Conservation (phyloP, 2,329 filamentous ascomycete species). For the Paradendryphiella salina region DNA sequence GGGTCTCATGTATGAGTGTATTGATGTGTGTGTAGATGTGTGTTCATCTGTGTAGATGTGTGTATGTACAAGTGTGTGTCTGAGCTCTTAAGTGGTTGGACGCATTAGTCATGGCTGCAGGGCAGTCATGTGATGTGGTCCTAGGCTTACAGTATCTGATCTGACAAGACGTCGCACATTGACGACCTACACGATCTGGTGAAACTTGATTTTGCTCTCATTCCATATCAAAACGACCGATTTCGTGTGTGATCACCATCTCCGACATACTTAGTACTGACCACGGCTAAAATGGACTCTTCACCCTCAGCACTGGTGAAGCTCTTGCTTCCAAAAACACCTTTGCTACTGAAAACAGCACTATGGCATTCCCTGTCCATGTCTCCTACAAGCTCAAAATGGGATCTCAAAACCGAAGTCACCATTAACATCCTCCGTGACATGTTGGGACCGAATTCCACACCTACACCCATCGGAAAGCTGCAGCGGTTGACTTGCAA, state of each 20-base stretch:
- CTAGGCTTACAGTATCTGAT: no score
- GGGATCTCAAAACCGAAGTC: constrained; percentile 76
- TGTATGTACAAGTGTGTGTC: no score
- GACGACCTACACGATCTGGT: no score
- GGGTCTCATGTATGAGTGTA: no score
- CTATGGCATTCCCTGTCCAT: constrained; percentile 67
- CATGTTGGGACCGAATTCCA: constrained; percentile 36
- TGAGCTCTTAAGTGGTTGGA: no score
- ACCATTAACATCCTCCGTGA: constrained; percentile 70
- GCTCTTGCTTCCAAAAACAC: constrained; percentile 51
- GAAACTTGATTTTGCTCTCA: no score
- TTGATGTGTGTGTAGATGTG: no score
- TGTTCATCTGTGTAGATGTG: no score
- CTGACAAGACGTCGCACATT: background rate
- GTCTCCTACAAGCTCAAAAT: constrained; percentile 72
- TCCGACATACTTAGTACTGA: background rate
- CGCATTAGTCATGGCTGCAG: no score
- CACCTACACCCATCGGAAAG: constrained; percentile 35
- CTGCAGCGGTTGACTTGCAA: constrained; percentile 64
- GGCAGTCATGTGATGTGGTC: no score
- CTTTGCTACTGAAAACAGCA: constrained; percentile 64
- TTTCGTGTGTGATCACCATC: no score
- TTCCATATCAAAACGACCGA: no score
- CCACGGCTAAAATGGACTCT: constrained; percentile 36
- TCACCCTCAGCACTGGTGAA: constrained; percentile 42